These are phyloP conservation scores for Kwoniella newhampshirensis DNA, from an alignment of 768 basidiomycete species.

Conservation along the genomic window DNA sequence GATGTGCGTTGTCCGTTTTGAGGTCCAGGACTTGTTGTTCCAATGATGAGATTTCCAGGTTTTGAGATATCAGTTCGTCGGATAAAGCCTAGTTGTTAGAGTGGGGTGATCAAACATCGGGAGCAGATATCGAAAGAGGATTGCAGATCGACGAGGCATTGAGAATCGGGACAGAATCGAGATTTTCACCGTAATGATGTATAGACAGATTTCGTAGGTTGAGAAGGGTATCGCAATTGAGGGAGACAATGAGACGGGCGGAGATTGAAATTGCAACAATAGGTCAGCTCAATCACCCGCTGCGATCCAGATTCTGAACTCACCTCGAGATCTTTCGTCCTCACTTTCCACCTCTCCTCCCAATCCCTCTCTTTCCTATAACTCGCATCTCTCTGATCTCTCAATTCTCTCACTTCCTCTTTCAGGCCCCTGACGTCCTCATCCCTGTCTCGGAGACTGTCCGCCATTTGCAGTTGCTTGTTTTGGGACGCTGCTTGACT, in stretches of 20 bases:
- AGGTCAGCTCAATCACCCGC: too few species aligned
- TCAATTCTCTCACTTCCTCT: slow-evolving; percentile 72
- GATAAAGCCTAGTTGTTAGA: slow-evolving; percentile 71
- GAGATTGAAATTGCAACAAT: too few species aligned
- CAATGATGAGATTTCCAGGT: slow-evolving; percentile 85
- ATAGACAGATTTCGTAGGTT: too few species aligned
- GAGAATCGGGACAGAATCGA: too few species aligned
- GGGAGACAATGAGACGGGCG: too few species aligned
- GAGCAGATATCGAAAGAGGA: too few species aligned
- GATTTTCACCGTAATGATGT: too few species aligned
- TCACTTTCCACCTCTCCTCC: slow-evolving; percentile 60
- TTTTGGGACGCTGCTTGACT: slow-evolving; percentile 81
- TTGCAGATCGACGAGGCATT: too few species aligned
- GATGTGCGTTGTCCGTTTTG: slow-evolving; percentile 86
- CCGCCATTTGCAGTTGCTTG: slow-evolving; percentile 91
- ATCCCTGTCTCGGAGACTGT: slow-evolving; percentile 90
- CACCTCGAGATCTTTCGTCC: slow-evolving; percentile 85
- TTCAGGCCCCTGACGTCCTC: slow-evolving; percentile 77
- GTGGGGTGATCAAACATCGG: too few species aligned
- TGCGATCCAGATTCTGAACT: slow-evolving; percentile 16
- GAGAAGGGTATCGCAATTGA: too few species aligned
- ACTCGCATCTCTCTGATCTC: slow-evolving; percentile 69
- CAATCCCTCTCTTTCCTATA: slow-evolving; percentile 81
- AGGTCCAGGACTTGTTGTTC: slow-evolving; percentile 83
- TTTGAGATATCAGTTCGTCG: slow-evolving; percentile 89